These are phyloP conservation scores for Epichloe baconii DNA, from an alignment of 2,329 filamentous ascomycete species.

Conservation along the genomic window DNA sequence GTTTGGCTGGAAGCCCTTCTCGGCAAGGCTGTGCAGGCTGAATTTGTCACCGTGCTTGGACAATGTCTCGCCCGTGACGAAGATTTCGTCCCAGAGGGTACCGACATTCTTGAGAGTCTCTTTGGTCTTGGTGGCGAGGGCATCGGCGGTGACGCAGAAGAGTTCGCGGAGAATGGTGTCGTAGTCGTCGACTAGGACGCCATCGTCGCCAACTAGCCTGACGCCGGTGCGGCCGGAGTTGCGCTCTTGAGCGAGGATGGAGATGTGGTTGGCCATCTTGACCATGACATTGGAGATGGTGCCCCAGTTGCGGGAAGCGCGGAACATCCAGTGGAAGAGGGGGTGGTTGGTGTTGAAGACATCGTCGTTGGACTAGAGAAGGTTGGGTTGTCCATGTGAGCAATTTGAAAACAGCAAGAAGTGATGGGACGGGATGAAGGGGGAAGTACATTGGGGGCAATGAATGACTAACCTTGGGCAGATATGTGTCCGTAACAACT, in stretches of 20 bases:
- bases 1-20: constrained; percentile 24
- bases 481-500: constrained; percentile 67
- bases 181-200: constrained; percentile 53
- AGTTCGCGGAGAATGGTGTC: constrained; percentile 68
- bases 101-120: constrained; percentile 51
- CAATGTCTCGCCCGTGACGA: constrained; percentile 42
- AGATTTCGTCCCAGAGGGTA: constrained; percentile 61
- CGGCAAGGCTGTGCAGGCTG: constrained; percentile 22
- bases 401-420: no score
- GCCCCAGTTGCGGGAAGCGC: constrained; percentile 66
- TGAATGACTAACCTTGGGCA: constrained; percentile 40
- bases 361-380: constrained; percentile 29
- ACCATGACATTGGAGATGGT: constrained; percentile 54
- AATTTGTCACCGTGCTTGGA: constrained; percentile 8
- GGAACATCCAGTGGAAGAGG: constrained; percentile 79
- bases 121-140: constrained; percentile 56
- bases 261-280: constrained; percentile 61
- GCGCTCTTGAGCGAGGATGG: constrained; percentile 31
- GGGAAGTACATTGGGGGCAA: not conserved
- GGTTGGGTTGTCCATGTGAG: not conserved
- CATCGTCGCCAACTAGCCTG: constrained; percentile 38
- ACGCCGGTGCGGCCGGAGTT: constrained; percentile 23
- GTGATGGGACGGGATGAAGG: no score
- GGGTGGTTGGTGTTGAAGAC: constrained; percentile 66
- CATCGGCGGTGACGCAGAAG: constrained; percentile 66